A percentile compares a stretch with the other conserved stretches of the same genome.
phyloP scores from a whole-genome alignment of 2,329 filamentous ascomycete species.

The Alternaria sp. region DNA sequence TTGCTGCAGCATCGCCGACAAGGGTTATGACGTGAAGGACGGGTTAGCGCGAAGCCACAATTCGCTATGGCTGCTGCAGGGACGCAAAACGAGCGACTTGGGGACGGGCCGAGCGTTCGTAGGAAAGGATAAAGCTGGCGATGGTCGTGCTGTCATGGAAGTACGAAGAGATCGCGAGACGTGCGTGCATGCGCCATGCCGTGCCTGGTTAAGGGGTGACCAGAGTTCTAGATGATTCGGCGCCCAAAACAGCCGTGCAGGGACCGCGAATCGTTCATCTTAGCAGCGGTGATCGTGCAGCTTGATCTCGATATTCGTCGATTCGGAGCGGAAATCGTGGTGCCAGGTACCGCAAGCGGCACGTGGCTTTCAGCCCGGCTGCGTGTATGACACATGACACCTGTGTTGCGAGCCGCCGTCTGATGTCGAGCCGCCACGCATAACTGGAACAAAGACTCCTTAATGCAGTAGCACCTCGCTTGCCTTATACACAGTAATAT shows the following conservation, averaged over 20 bases:
- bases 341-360: conserved; percentile 14
- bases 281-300: conserved; percentile 10
- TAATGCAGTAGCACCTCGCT: conserved; percentile 16
- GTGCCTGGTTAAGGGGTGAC: conserved; percentile 16
- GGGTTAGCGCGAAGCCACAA: conserved; percentile 21
- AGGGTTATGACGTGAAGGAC: conserved; percentile 34
- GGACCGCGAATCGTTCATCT: conserved; percentile 25
- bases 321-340: conserved; percentile 32
- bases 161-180: conserved; percentile 39
- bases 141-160: conserved; percentile 43
- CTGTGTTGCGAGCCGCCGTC: conserved; percentile 5
- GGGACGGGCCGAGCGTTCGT: conserved; percentile 34
- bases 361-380: conserved; percentile 17
- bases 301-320: conserved; percentile 26
- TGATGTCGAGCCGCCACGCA: neutral
- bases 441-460: conserved; percentile 3
- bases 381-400: conserved; percentile 12
- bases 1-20: conserved; percentile 31
- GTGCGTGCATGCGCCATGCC: conserved; percentile 27
- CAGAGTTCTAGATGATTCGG: conserved; percentile 28
- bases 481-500: neutral
- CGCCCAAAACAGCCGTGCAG: conserved; percentile 18
- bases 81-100: conserved; percentile 32
- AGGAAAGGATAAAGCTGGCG: conserved; percentile 22
- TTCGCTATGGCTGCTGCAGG: conserved; percentile 33